Evolutionary conservation across 2,329 filamentous ascomycete genomes (phyloP).

Genomic region (Colletotrichum cuscutae): DNA sequence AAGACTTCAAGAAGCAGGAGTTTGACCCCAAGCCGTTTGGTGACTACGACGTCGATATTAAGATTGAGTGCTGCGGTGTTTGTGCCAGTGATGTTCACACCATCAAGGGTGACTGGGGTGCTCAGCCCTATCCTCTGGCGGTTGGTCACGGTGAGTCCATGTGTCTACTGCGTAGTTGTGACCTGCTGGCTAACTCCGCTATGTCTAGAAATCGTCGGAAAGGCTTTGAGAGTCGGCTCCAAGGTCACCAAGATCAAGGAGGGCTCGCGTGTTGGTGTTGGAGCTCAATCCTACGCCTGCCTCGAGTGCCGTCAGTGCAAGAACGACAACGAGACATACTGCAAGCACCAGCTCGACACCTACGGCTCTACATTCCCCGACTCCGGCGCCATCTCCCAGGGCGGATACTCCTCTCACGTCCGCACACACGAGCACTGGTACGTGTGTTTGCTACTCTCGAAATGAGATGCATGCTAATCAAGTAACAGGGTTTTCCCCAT

Average conservation of each 20-base stretch:
- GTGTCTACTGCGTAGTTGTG: background rate
- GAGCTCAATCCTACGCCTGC: slow-evolving; percentile 74
- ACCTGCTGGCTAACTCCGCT: background rate
- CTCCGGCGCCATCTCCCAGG: slow-evolving; percentile 70
- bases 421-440: slow-evolving; percentile 80
- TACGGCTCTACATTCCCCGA: slow-evolving; percentile 68
- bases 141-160: slow-evolving; percentile 70
- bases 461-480: background rate
- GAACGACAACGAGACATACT: slow-evolving; percentile 76
- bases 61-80: slow-evolving; percentile 83
- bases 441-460: background rate
- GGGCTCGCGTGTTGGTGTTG: slow-evolving; percentile 75
- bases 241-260: slow-evolving; percentile 70
- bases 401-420: slow-evolving; percentile 72
- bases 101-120: slow-evolving; percentile 75
- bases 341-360: slow-evolving; percentile 67
- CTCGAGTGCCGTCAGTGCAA: slow-evolving; percentile 73
- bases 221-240: slow-evolving; percentile 73
- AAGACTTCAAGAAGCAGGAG: slow-evolving; percentile 75
- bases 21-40: slow-evolving; percentile 88
- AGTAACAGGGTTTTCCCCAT: slow-evolving; percentile 72
- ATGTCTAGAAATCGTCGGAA: slow-evolving; percentile 72
- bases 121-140: slow-evolving; percentile 69
- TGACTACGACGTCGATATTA: slow-evolving; percentile 87
- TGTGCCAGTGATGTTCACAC: slow-evolving; percentile 80